Evolutionary conservation across 352 stramenopile genomes (phyloP).

Genomic region (Globisporangium nunn): DNA sequence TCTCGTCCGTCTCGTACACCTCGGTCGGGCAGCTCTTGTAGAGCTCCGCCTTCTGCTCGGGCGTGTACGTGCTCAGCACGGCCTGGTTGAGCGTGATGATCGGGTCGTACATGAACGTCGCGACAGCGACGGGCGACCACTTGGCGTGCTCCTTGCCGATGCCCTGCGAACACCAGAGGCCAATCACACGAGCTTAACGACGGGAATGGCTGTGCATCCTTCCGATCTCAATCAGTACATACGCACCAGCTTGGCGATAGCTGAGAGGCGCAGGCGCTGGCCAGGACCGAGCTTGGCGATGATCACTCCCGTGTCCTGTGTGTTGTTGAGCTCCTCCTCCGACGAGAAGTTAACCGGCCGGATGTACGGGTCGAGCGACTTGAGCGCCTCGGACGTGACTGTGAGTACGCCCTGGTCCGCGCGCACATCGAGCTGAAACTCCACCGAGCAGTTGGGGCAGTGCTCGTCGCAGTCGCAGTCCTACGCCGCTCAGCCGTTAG

Average conservation of each 20-base stretch:
- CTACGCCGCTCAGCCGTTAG: constrained; percentile 4
- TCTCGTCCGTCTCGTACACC: constrained; percentile 92
- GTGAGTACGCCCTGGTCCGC: constrained; percentile 64
- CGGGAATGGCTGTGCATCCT: no score
- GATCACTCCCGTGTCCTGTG: constrained; percentile 93
- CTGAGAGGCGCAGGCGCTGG: constrained; percentile 92
- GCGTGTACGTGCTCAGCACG: constrained; percentile 88
- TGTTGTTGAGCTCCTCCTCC: constrained; percentile 89
- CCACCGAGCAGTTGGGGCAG: constrained; percentile 94
- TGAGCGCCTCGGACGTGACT: constrained; percentile 71
- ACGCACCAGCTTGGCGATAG: constrained; percentile 86
- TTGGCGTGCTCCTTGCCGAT: constrained; percentile 97
- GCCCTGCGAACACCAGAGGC: constrained; percentile 40
- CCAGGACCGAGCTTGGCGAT: constrained; percentile 95
- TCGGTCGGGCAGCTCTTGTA: constrained; percentile 93
- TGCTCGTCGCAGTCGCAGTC: constrained; percentile 93
- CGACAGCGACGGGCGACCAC: constrained; percentile 94
- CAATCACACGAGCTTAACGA: no score
- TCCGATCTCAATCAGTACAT: background rate
- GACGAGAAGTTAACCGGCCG: constrained; percentile 81
- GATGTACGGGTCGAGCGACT: constrained; percentile 83
- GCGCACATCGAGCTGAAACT: constrained; percentile 94
- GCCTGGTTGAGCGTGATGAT: constrained; percentile 89
- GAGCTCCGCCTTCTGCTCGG: constrained; percentile 93
- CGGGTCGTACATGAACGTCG: constrained; percentile 91